phyloP scores from a whole-genome alignment of 2,329 filamentous ascomycete species.

The Sporothrix protearum region DNA sequence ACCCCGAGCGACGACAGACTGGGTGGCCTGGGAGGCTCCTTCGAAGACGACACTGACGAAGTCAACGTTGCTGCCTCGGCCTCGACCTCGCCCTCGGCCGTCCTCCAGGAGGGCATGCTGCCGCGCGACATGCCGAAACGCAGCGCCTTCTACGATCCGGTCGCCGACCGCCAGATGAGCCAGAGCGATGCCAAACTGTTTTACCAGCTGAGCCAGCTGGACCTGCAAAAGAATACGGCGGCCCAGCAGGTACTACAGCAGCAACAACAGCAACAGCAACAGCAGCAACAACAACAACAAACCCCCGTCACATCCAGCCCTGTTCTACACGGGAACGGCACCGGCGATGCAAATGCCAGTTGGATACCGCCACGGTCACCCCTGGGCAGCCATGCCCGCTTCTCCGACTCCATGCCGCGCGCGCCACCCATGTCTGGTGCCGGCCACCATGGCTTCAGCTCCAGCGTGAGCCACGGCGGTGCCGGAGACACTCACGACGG shows the following conservation, averaged over 20 bases:
- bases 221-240: conserved; percentile 42
- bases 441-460: neutral
- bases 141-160: conserved; percentile 89
- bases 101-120: conserved; percentile 55
- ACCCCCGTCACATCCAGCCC: conserved; percentile 46
- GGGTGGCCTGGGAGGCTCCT: neutral
- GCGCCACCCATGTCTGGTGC: neutral
- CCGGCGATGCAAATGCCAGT: neutral
- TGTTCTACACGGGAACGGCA: conserved; percentile 33
- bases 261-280: too few species aligned
- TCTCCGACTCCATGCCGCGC: conserved; percentile 10
- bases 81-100: conserved; percentile 23
- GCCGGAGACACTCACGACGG: conserved; percentile 12
- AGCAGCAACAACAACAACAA: too few species aligned
- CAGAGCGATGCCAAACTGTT: conserved; percentile 94
- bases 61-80: conserved; percentile 19
- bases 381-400: conserved; percentile 11
- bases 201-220: conserved; percentile 82
- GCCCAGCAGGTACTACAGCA: conserved; percentile 32
- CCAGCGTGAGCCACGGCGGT: neutral
- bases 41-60: conserved; percentile 37
- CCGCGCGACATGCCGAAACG: conserved; percentile 60
- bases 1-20: conserved; percentile 11
- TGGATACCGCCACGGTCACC: conserved; percentile 24
- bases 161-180: conserved; percentile 89